A percentile compares a stretch with the other conserved stretches of the same genome.
Conservation (phyloP, 768 basidiomycete species). For the Hericium alpestre region DNA sequence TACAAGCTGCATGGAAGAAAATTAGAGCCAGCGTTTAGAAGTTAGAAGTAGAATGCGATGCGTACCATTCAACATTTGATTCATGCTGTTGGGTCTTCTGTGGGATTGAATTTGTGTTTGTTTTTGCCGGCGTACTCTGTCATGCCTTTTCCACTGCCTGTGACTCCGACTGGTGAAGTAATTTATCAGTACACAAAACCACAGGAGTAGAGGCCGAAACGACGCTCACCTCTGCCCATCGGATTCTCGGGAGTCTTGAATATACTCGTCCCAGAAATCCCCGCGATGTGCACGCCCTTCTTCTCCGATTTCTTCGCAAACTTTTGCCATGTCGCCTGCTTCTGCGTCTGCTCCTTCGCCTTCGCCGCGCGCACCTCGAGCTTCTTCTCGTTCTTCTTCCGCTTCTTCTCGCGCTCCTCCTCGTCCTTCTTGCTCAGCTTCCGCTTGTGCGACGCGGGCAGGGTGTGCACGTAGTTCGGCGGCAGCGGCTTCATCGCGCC, state of each 20-base stretch:
- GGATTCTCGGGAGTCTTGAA: constrained; percentile 94
- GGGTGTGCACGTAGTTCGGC: constrained; percentile 32
- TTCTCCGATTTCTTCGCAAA: constrained; percentile 92
- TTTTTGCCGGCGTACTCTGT: constrained; percentile 13
- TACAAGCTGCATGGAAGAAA: background rate
- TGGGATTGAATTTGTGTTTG: constrained; percentile 12
- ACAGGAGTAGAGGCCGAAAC: constrained; percentile 13
- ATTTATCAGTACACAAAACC: background rate
- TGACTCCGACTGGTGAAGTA: constrained; percentile 5
- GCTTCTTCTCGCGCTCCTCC: constrained; percentile 79
- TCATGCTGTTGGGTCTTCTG: constrained; percentile 1
- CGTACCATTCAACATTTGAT: no score
- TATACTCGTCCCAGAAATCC: constrained; percentile 79
- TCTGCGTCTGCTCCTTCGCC: constrained; percentile 76
- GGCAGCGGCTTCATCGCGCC: constrained; percentile 64
- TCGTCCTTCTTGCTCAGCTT: constrained; percentile 74
- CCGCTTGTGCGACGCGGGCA: constrained; percentile 49
- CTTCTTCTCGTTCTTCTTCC: constrained; percentile 95
- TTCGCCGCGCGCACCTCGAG: constrained; percentile 73
- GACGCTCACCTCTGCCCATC: constrained; percentile 59
- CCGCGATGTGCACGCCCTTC: constrained; percentile 87
- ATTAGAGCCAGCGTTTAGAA: no score
- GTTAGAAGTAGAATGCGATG: no score
- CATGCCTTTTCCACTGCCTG: constrained; percentile 11
- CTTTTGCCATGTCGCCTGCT: constrained; percentile 87